phyloP scores from a whole-genome alignment of 1,284 basidiomycete species.

The Trametes polyzona region DNA sequence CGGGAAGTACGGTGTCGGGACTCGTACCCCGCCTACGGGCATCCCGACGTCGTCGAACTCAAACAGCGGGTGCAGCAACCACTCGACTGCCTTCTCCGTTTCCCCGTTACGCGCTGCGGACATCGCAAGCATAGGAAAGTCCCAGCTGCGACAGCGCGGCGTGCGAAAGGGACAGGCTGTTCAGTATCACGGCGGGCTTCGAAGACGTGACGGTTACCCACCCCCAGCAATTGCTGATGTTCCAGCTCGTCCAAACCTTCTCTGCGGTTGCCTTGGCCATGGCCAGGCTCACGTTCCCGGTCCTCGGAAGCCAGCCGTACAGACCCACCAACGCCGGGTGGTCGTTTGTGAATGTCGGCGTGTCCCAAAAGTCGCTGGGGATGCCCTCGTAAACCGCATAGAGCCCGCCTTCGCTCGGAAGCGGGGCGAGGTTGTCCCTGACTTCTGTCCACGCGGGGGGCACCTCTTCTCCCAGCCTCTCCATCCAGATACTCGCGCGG shows the following conservation, averaged over 20 bases:
- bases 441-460: constrained; percentile 51
- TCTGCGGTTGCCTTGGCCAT: constrained; percentile 54
- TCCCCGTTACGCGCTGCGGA: constrained; percentile 59
- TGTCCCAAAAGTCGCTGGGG: constrained; percentile 54
- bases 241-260: constrained; percentile 60
- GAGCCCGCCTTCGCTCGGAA: constrained; percentile 52
- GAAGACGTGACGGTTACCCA: constrained; percentile 33
- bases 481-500: constrained; percentile 53
- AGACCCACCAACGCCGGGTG: constrained; percentile 62
- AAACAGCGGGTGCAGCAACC: constrained; percentile 58
- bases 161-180: not conserved
- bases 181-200: not conserved
- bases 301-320: constrained; percentile 60
- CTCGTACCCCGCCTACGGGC: constrained; percentile 60
- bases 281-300: constrained; percentile 48
- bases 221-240: constrained; percentile 60
- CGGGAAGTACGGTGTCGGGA: constrained; percentile 66
- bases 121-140: constrained; percentile 67
- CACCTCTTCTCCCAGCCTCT: constrained; percentile 43
- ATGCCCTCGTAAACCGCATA: constrained; percentile 64
- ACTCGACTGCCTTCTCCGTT: constrained; percentile 53
- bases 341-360: constrained; percentile 54
- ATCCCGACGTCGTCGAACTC: constrained; percentile 63
- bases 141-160: constrained; percentile 59
- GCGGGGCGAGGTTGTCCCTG: constrained; percentile 47